A percentile compares a stretch with the other conserved stretches of the same genome.
phyloP scores from a whole-genome alignment of 169 alveolate species.

The Blepharisma undulans region DNA sequence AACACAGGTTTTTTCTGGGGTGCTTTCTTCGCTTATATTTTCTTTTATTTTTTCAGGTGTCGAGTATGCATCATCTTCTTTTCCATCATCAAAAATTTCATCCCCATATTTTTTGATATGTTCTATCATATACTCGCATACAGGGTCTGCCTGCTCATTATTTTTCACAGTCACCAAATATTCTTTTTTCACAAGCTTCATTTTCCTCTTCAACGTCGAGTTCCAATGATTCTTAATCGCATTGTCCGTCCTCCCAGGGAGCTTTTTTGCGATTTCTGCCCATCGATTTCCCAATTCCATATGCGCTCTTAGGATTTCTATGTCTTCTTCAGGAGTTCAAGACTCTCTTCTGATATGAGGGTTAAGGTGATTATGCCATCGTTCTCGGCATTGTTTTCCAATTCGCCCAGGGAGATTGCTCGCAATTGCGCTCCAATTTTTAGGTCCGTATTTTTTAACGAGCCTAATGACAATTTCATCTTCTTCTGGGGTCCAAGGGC shows the following conservation, averaged over 20 bases:
- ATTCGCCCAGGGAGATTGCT: conserved; percentile 78
- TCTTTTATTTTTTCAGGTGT: background rate
- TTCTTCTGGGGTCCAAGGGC: conserved; percentile 88
- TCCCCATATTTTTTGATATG: background rate
- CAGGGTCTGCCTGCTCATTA: background rate
- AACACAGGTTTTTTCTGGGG: background rate
- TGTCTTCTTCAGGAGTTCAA: conserved; percentile 86
- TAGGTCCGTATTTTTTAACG: conserved; percentile 80
- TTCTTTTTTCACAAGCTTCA: conserved; percentile 43
- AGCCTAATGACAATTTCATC: conserved; percentile 76
- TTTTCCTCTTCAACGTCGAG: conserved; percentile 69
- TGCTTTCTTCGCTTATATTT: background rate
- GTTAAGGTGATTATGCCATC: conserved; percentile 81
- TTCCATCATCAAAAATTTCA: background rate
- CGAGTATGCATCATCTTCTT: background rate
- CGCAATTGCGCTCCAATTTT: conserved; percentile 84
- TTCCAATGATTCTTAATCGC: conserved; percentile 81
- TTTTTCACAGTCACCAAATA: background rate
- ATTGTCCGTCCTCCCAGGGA: conserved; percentile 84
- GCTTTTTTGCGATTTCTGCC: conserved; percentile 74
- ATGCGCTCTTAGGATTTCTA: conserved; percentile 45
- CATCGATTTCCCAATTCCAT: conserved; percentile 72
- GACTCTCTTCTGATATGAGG: conserved; percentile 79
- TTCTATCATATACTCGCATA: background rate
- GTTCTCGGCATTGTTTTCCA: conserved; percentile 87